These are phyloP conservation scores for Trypanosoma avium DNA, from an alignment of 208 protist species.

Conservation along the genomic window DNA sequence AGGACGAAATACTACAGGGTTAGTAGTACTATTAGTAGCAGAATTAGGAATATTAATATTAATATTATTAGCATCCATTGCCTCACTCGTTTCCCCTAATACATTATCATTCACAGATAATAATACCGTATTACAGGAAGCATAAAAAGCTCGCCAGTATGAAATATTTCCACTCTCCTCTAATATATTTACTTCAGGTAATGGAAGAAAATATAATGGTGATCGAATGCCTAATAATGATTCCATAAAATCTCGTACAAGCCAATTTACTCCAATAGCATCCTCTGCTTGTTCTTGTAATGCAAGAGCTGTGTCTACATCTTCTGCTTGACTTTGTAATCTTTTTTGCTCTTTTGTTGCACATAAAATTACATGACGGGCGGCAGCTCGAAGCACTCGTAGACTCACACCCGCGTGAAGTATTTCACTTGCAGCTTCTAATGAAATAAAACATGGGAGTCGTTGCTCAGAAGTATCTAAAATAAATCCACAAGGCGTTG, in stretches of 20 bases:
- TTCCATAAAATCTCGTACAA: constrained; percentile 39
- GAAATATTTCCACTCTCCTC: constrained; percentile 27
- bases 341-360: constrained; percentile 28
- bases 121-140: constrained; percentile 53
- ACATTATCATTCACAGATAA: constrained; percentile 37
- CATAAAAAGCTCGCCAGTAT: constrained; percentile 66
- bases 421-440: constrained; percentile 44
- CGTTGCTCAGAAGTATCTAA: constrained; percentile 61
- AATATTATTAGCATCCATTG: not conserved
- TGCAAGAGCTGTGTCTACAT: constrained; percentile 23
- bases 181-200: constrained; percentile 50
- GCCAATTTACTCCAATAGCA: constrained; percentile 13
- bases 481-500: constrained; percentile 56
- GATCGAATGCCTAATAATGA: constrained; percentile 13
- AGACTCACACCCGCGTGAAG: constrained; percentile 73
- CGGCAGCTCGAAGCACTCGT: constrained; percentile 63
- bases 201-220: constrained; percentile 6
- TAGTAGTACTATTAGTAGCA: no score
- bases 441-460: constrained; percentile 68
- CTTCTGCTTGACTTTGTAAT: constrained; percentile 16
- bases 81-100: not conserved
- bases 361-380: constrained; percentile 45
- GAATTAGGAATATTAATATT: no score
- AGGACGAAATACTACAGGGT: no score
- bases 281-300: constrained; percentile 19